Percentiles rank a stretch among this genome's conserved stretches.
Evolutionary conservation across 495 filamentous ascomycete species (phyloP).

Genomic region (Penicillium waksmanii): DNA sequence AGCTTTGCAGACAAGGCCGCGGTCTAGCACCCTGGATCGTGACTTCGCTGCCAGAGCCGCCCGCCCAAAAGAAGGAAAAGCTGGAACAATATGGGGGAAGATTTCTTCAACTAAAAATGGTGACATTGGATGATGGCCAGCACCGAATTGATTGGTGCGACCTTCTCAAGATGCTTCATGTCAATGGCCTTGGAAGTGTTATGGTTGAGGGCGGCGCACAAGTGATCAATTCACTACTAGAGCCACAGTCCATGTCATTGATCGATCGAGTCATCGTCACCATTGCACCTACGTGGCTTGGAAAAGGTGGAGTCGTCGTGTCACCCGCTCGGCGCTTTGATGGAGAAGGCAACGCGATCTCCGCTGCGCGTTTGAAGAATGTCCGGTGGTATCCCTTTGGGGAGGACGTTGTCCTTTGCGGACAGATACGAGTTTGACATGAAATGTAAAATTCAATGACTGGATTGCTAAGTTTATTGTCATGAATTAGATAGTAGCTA

Average conservation of each 20-base stretch:
- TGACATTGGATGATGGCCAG: constrained; percentile 11
- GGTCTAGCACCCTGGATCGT: constrained; percentile 75
- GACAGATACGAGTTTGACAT: constrained; percentile 41
- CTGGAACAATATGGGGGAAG: constrained; percentile 51
- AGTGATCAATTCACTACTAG: constrained; percentile 77
- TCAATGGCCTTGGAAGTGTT: constrained; percentile 67
- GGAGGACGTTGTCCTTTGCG: constrained; percentile 78
- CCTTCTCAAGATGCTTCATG: constrained; percentile 56
- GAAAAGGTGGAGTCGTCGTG: constrained; percentile 75
- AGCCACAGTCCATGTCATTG: constrained; percentile 52
- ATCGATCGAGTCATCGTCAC: constrained; percentile 81
- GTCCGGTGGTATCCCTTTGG: constrained; percentile 78
- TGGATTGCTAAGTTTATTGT: too few relatives aligned
- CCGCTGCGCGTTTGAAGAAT: constrained; percentile 62
- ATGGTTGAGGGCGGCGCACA: constrained; percentile 88
- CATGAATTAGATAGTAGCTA: too few relatives aligned
- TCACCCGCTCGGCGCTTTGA: constrained; percentile 55
- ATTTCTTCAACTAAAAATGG: constrained; percentile 40
- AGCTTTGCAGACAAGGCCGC: constrained; percentile 59
- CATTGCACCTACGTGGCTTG: constrained; percentile 83
- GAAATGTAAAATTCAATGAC: background rate
- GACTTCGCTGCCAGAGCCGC: constrained; percentile 36
- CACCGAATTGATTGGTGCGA: constrained; percentile 60
- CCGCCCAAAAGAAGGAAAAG: constrained; percentile 33
- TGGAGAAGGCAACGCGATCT: constrained; percentile 46